A percentile compares a stretch with the other conserved stretches of the same genome.
Conservation (phyloP, 192 early-diverging fungal genomes). For the Dissophora globulifera region DNA sequence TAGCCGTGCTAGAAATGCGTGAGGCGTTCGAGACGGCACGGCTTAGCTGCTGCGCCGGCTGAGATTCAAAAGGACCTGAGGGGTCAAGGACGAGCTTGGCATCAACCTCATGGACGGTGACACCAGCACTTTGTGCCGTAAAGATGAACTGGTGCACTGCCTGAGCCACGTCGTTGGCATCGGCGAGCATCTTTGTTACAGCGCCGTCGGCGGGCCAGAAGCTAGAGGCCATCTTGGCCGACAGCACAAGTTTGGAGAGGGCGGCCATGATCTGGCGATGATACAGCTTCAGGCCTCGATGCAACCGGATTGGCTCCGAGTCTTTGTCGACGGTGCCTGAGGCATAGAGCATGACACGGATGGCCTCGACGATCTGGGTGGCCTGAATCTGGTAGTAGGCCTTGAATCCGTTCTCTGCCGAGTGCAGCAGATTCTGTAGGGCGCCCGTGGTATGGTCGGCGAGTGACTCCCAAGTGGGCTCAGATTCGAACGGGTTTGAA, state of each 20-base stretch:
- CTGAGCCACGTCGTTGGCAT: slow-evolving; percentile 79
- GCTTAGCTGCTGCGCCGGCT: slow-evolving; percentile 19
- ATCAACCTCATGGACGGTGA: slow-evolving; percentile 53
- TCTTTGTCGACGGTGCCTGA: slow-evolving; percentile 80
- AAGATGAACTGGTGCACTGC: slow-evolving; percentile 77
- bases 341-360: slow-evolving; percentile 87
- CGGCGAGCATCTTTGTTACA: slow-evolving; percentile 75
- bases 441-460: slow-evolving; percentile 38
- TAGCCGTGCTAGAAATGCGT: slow-evolving; percentile 1
- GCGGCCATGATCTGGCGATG: slow-evolving; percentile 84
- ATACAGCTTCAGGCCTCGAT: slow-evolving; percentile 71
- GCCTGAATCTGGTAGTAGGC: slow-evolving; percentile 45
- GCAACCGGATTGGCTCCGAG: slow-evolving; percentile 69
- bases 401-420: slow-evolving; percentile 45
- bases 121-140: slow-evolving; percentile 50
- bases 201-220: slow-evolving; percentile 93
- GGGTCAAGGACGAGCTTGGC: slow-evolving; percentile 54
- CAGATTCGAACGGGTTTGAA: slow-evolving; percentile 44
- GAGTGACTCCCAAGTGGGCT: slow-evolving; percentile 43
- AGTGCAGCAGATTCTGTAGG: slow-evolving; percentile 36
- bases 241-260: slow-evolving; percentile 85
- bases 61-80: slow-evolving; percentile 17
- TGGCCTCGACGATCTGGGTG: slow-evolving; percentile 71
- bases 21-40: slow-evolving; percentile 29
- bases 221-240: slow-evolving; percentile 83